These are phyloP conservation scores for Akanthomyces lecanii DNA, from an alignment of 2,329 filamentous ascomycete genomes.

Conservation along the genomic window DNA sequence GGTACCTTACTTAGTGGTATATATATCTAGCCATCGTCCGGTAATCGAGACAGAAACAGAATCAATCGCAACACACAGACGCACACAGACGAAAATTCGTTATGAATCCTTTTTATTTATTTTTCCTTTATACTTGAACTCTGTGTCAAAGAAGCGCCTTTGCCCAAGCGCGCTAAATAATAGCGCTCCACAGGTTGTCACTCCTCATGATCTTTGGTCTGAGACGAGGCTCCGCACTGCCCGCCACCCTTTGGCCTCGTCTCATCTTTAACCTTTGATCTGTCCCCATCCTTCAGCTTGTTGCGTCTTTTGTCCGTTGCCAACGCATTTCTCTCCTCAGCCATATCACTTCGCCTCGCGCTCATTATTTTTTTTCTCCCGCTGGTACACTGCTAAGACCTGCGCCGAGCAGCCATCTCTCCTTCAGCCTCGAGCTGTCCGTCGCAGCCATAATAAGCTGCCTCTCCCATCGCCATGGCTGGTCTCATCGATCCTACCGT, in stretches of 20 bases:
- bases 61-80: not conserved
- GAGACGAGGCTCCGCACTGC: not conserved
- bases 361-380: not conserved
- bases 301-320: not conserved
- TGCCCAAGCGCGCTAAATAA: not conserved
- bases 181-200: slow-evolving; percentile 9
- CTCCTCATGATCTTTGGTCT: not conserved
- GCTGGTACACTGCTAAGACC: not conserved
- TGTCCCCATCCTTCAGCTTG: not conserved
- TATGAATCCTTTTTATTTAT: not conserved
- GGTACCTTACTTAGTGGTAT: not conserved
- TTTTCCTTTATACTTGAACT: not conserved
- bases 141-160: not conserved
- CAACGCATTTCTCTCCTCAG: not conserved
- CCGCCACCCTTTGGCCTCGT: not conserved
- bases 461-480: slow-evolving; percentile 25
- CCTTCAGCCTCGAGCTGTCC: not conserved
- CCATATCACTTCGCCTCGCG: too few relatives aligned
- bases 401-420: not conserved
- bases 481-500: slow-evolving; percentile 56
- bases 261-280: not conserved
- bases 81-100: not conserved
- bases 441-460: not conserved
- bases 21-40: not conserved
- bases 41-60: not conserved